These are phyloP conservation scores for Blumeria hordei DNA, from an alignment of 2,329 filamentous ascomycete species.

Conservation along the genomic window DNA sequence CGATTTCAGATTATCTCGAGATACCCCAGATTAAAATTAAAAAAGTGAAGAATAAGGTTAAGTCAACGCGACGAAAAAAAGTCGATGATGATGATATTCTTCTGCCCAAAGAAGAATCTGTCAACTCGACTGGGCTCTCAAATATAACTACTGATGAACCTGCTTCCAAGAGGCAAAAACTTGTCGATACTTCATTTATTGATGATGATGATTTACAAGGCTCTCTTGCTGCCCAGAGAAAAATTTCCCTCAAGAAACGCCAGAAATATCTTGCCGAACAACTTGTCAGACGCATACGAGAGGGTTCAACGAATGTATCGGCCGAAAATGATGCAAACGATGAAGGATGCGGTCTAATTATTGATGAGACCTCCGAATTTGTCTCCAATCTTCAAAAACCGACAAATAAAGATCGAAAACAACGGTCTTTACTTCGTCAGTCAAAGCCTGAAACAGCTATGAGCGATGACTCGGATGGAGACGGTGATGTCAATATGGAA, in stretches of 20 bases:
- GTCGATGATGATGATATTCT: conserved; percentile 37
- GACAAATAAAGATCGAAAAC: conserved; percentile 25
- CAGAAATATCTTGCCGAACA: conserved; percentile 75
- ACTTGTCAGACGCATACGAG: conserved; percentile 52
- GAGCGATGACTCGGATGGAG: conserved; percentile 19
- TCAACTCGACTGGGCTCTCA: conserved; percentile 16
- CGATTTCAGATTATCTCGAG: conserved; percentile 71
- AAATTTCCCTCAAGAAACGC: conserved; percentile 69
- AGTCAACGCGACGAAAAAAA: conserved; percentile 45
- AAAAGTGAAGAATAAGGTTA: conserved; percentile 76
- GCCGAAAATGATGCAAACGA: conserved; percentile 33
- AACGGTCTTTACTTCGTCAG: conserved; percentile 15
- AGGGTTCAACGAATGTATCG: conserved; percentile 28
- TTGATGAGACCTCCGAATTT: conserved; percentile 90
- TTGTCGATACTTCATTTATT: conserved; percentile 44
- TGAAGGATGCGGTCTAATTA: conserved; percentile 45
- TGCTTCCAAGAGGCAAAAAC: conserved; percentile 35
- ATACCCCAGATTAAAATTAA: conserved; percentile 72
- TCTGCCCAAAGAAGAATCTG: conserved; percentile 9
- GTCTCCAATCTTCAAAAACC: conserved; percentile 62
- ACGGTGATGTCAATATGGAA: conserved; percentile 20
- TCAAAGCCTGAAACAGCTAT: conserved; percentile 21
- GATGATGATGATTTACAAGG: conserved; percentile 88
- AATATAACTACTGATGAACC: conserved; percentile 56
- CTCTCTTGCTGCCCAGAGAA: conserved; percentile 59